Evolutionary conservation across 306 rosid genomes (phyloP).

Genomic region (Lathyrus sativus): DNA sequence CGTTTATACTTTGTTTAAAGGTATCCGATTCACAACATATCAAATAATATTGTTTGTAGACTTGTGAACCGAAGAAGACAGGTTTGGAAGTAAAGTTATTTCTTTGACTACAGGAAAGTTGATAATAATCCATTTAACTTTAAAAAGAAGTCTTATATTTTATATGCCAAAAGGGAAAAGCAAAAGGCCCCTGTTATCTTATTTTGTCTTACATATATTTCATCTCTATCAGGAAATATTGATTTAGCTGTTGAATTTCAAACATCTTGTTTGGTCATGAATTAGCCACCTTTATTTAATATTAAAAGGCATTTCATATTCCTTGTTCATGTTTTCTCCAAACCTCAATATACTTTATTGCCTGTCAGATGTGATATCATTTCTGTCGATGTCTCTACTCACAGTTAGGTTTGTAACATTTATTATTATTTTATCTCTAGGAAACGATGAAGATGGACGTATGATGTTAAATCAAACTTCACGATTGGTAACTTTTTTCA

Average conservation of each 20-base stretch:
- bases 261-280: conserved; percentile 1
- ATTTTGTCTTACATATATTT: conserved; percentile 10
- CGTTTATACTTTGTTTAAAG: too few species aligned
- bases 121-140: conserved; percentile 15
- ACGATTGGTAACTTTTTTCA: conserved; percentile 73
- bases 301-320: background rate
- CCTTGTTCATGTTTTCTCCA: conserved; percentile 4
- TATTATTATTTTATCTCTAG: conserved; percentile 45
- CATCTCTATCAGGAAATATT: conserved; percentile 20
- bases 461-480: conserved; percentile 92
- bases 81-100: conserved; percentile 6
- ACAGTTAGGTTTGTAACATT: conserved; percentile 28
- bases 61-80: conserved; percentile 1
- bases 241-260: conserved; percentile 22
- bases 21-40: too few species aligned
- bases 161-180: conserved; percentile 20
- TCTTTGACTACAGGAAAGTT: conserved; percentile 13
- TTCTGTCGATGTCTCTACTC: conserved; percentile 24
- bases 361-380: conserved; percentile 23
- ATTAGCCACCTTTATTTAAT: background rate
- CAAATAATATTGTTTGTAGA: conserved; percentile 3
- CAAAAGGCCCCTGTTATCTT: conserved; percentile 22
- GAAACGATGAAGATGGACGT: conserved; percentile 81
- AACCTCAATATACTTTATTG: conserved; percentile 10
- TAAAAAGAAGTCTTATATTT: conserved; percentile 10